Base-by-base conservation (phyloP, 2,329 filamentous ascomycete genomes). In the Diaporthe ampelina region DNA sequence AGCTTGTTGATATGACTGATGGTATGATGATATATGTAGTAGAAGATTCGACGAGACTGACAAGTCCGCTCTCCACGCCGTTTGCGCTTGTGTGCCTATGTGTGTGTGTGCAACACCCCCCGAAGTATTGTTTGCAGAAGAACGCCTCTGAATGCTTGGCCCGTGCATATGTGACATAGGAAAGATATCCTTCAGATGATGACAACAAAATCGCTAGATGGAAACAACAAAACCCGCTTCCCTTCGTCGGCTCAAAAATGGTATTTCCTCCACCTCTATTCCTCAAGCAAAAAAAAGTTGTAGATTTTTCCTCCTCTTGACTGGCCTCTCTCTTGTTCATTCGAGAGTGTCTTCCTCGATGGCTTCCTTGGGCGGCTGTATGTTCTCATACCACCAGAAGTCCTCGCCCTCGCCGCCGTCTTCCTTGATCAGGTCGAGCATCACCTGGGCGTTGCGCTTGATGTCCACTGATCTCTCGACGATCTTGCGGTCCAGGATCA, bases 381-480 rank as follows among this genome's bases (percentile, higher is more conserved):
- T 83, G 69, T 85, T 86, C 59, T 90, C 89, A 77, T 91, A 91
- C 84, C 88, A 87, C 89, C 91, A 92, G 77, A 91, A 88, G 76
- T 92, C 91, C 79, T 91, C 87, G 72, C 90, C 88, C 26, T 87
- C 87, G 26, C 88, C 82, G 24, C 88, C 89, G 72, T 91, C 89
- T 75, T 92, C 90, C 65, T 88, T 86, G 76, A 93, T 92, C n/a
- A 93, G 83, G 75, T 92, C 90, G 72, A 92, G 82, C 82, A 93
- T 87, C 32, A 92, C 88, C 76, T 90, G 87, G 17, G 88, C 88
- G 73, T 92, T 92, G 54, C 91, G 87, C 79, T 91, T 91, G 77
- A 93, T 93, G 75, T 92, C 89, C 74, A 88, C 84, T 0, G 89
- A 83, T 29, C 88, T 84, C 74, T 87, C 84, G 8, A 93, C 91